A percentile compares a stretch with the other conserved stretches of the same genome.
These are phyloP conservation scores for Penicillium sp. DNA, from an alignment of 2,329 filamentous ascomycete species.

Conservation along the genomic window DNA sequence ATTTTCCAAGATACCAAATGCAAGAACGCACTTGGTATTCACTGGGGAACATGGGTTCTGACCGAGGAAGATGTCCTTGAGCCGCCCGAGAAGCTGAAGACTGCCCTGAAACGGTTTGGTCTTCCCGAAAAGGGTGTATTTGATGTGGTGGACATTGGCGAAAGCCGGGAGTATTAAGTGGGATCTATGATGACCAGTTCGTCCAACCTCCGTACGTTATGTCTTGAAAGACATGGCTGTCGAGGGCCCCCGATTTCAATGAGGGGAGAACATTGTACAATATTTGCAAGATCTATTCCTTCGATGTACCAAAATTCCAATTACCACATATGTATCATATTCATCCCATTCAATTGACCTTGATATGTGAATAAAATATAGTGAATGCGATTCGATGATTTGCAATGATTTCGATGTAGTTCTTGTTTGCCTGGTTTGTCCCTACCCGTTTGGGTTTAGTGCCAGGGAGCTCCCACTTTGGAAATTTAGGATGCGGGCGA, in stretches of 20 bases:
- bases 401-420: not conserved
- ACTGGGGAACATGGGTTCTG: conserved; percentile 88
- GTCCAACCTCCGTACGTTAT: not conserved
- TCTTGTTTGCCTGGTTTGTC: conserved; percentile 25
- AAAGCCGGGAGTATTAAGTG: conserved; percentile 70
- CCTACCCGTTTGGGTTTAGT: conserved; percentile 31
- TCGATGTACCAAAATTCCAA: not conserved
- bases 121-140: conserved; percentile 72
- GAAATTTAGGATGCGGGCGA: conserved; percentile 40
- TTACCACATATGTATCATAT: not conserved
- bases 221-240: not conserved
- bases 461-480: conserved; percentile 44
- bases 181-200: not conserved
- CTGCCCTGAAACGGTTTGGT: conserved; percentile 68
- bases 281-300: not conserved
- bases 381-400: not conserved
- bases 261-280: not conserved
- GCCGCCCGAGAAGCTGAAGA: conserved; percentile 70
- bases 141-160: conserved; percentile 81
- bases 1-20: conserved; percentile 86
- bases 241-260: not conserved
- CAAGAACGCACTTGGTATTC: conserved; percentile 76
- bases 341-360: not conserved
- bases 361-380: not conserved
- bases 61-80: conserved; percentile 84